Evolutionary conservation across 108 stramenopile genomes (phyloP).

Genomic region (Cyclostephanos tholiformis): DNA sequence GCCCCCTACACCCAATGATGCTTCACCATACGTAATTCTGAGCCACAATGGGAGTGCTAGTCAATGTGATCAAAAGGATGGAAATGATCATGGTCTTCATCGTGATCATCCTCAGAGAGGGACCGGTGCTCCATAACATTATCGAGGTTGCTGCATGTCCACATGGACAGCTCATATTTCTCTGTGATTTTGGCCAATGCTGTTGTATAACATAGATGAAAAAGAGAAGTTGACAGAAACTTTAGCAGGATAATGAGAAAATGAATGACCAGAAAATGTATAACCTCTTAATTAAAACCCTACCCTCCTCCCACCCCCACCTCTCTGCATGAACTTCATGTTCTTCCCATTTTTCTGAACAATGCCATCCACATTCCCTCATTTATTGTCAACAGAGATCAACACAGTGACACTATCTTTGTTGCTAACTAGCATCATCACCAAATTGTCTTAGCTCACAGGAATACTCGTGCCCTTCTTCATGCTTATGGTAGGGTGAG

Average conservation of each 20-base stretch:
- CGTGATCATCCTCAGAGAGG: neutral
- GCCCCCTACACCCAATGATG: neutral
- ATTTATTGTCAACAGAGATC: neutral
- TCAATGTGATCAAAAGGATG: neutral
- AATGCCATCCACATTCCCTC: neutral
- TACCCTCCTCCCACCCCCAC: neutral
- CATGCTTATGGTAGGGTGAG: too few species aligned
- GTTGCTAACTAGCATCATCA: too few species aligned
- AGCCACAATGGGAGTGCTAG: neutral
- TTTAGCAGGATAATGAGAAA: too few species aligned
- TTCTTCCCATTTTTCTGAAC: neutral
- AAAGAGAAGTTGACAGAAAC: neutral
- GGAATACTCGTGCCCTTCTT: too few species aligned
- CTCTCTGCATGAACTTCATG: conserved; percentile 2
- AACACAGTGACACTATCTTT: neutral
- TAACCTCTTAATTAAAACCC: too few species aligned
- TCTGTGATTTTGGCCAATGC: neutral
- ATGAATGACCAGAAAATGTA: too few species aligned
- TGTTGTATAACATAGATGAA: too few species aligned
- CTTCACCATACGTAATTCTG: conserved; percentile 1
- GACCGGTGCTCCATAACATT: neutral
- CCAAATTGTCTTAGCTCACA: too few species aligned
- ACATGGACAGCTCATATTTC: neutral
- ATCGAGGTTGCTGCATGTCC: neutral
- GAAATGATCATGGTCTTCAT: neutral